These are phyloP conservation scores for Leishmania turanica DNA, from an alignment of 208 protist species.

Conservation along the genomic window DNA sequence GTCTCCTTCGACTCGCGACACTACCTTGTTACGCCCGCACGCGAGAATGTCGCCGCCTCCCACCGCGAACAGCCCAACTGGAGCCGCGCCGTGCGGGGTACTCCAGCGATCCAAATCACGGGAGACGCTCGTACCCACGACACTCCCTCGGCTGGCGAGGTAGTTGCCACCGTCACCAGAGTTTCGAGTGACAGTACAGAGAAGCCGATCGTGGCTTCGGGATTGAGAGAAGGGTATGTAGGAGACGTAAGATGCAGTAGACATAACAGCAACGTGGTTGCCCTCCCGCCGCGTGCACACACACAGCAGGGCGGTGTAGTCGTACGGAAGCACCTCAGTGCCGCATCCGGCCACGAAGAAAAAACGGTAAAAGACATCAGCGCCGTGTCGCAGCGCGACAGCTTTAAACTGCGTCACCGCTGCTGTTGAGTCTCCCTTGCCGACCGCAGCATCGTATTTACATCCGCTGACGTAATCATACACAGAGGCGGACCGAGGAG, in stretches of 20 bases:
- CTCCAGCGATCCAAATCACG: slow-evolving; percentile 28
- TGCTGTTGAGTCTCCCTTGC: background rate
- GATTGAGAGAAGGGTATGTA: slow-evolving; percentile 72
- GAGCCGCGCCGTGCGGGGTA: slow-evolving; percentile 17
- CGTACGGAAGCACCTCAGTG: slow-evolving; percentile 74
- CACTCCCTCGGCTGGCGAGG: slow-evolving; percentile 52
- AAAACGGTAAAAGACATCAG: slow-evolving; percentile 35
- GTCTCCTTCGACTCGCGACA: slow-evolving; percentile 5
- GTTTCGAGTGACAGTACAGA: slow-evolving; percentile 37
- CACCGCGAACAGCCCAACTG: slow-evolving; percentile 19
- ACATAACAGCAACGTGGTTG: slow-evolving; percentile 24
- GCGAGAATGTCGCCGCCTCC: slow-evolving; percentile 17
- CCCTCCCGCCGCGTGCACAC: slow-evolving; percentile 36
- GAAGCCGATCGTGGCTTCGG: slow-evolving; percentile 33
- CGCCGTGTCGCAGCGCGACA: slow-evolving; percentile 7
- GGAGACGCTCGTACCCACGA: slow-evolving; percentile 60
- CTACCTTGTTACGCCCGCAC: slow-evolving; percentile 24
- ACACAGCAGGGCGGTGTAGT: slow-evolving; percentile 68
- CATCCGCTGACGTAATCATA: slow-evolving; percentile 44
- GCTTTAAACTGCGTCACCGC: slow-evolving; percentile 10
- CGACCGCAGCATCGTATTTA: background rate
- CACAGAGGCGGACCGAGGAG: background rate
- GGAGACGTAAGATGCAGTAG: slow-evolving; percentile 48
- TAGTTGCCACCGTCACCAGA: slow-evolving; percentile 28
- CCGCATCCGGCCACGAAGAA: slow-evolving; percentile 58